Evolutionary conservation across 352 stramenopile species (phyloP), one percentile per base, ranked within the genome.

Genomic region (Blastocystis hominis): DNA sequence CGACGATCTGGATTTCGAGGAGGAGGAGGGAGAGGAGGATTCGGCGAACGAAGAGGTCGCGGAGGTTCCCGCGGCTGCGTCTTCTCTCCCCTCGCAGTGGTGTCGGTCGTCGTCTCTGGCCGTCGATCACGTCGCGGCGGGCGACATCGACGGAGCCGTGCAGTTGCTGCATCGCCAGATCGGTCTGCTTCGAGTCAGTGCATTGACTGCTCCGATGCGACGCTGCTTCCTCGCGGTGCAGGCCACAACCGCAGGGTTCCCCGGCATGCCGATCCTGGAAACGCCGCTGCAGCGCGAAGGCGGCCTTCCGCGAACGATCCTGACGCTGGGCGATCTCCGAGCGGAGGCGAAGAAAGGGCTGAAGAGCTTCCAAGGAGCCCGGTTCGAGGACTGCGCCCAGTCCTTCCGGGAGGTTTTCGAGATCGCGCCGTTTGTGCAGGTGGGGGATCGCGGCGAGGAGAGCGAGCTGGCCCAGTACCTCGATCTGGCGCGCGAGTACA

Each of bases 141-240:
- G 97, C 5, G 95, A 92, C 56, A 95, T 98, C 66, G 92, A 95
- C 81, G 97, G 94, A 24, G 95, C 96, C 13, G 97, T 98, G 94
- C 94, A 98, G 90, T 90, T 99, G 61, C 92, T 99, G 79, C 95
- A 98, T 90, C 93, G 96, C 30, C 97, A 99, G 92, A 98, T 99
- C 89, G 96, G 96, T 44, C 94, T 97, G 0, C 96, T 97, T 86
- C 97, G 98, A 89, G 98, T 46, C 13, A 64, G 20, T 38, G 44
- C 50, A 3, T 46, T 80, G 9, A 20, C 10, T 24, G 13, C 46
- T 24, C 17, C 5, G 17, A 20, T 64, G 4, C 47, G 50, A 9
- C 15, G 24, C 34, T 3, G 17, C 4, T 80, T 64, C 54, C 34
- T 63, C 10, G 24, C 69, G 2, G 91, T 92, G n/a, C 76, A 91